Base-by-base conservation (phyloP, 257 asterid genomes). In the Solanum ossicruentum region DNA sequence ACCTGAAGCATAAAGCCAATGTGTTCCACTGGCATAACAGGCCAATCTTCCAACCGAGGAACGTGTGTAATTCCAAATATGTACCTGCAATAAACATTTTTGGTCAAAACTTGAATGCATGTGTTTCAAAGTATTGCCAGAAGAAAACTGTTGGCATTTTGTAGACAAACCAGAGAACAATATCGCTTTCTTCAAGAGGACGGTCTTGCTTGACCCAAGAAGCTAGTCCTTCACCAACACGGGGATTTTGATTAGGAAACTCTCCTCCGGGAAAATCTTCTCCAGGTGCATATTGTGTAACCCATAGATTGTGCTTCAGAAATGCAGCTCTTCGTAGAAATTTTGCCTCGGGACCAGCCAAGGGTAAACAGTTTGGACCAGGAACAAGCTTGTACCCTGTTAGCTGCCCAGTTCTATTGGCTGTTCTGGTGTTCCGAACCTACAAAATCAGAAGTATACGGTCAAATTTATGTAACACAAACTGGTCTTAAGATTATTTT, bases 241-340 rank as follows among this genome's bases (percentile, higher is more conserved):
- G 99, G 17, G 99, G 99, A 87, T 96, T 96, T 91, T 96, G 99
- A 89, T 96, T 96, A 80, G 98, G 99, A 84, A 96, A 96, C 89
- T 96, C 99, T 84, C 98, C 99, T 16, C 99, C 99, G 1, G 99
- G 99, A 86, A 96, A 94, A 88, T 93, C 98, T 91, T 96, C 98
- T 63, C 98, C 98, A 13, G 88, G 93, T 61, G 98, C 94, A 89
- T 90, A 94, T 79, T 90, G 95, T 63, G 97, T 93, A 80, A 93
- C 97, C 96, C 97, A 95, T 63, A 94, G 90, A 87, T 95, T 96
- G 90, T 95, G 97, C 91, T 94, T 95, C 90, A 95, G 80, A 88
- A 95, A 95, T 77, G 94, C 93, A 82, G 98, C 98, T 85, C 98
- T 94, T 88, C 97, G 92, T 85, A 95, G 56, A 87, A 93, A 95